Conservation (phyloP, 352 stramenopile genomes). For the Peronosclerospora sorghi region DNA sequence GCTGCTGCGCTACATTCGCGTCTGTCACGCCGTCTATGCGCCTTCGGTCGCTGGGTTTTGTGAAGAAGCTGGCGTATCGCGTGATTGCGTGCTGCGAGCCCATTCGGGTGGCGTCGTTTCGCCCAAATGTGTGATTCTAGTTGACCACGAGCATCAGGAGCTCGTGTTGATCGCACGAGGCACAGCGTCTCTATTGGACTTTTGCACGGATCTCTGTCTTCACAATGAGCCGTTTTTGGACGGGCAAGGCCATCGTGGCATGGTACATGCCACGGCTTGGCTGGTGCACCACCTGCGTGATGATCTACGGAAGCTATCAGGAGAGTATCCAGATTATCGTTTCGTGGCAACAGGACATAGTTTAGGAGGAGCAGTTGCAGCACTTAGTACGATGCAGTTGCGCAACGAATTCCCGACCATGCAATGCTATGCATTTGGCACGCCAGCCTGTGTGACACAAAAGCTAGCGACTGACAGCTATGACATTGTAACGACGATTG, state of each 20-base stretch:
- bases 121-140: slow-evolving; percentile 61
- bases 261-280: slow-evolving; percentile 66
- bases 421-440: slow-evolving; percentile 59
- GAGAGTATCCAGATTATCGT: slow-evolving; percentile 39
- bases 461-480: slow-evolving; percentile 42
- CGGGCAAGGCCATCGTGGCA: slow-evolving; percentile 70
- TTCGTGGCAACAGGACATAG: slow-evolving; percentile 61
- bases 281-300: slow-evolving; percentile 43
- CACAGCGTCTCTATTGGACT: slow-evolving; percentile 68
- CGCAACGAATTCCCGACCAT: slow-evolving; percentile 30
- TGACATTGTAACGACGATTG: slow-evolving; percentile 54
- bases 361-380: slow-evolving; percentile 55
- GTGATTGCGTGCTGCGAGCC: slow-evolving; percentile 31
- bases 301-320: slow-evolving; percentile 31
- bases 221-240: slow-evolving; percentile 58
- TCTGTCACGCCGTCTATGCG: slow-evolving; percentile 66
- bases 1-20: slow-evolving; percentile 42
- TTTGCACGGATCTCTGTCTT: slow-evolving; percentile 72
- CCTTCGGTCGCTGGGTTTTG: slow-evolving; percentile 41
- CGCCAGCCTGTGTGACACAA: slow-evolving; percentile 54
- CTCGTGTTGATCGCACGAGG: slow-evolving; percentile 56
- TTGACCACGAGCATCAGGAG: slow-evolving; percentile 39
- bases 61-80: slow-evolving; percentile 29
- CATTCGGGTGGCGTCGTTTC: slow-evolving; percentile 62
- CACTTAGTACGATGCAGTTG: slow-evolving; percentile 50